A percentile compares a stretch with the other conserved stretches of the same genome.
Conservation (phyloP, 148 eudicot species). For the Euryodendron excelsum region DNA sequence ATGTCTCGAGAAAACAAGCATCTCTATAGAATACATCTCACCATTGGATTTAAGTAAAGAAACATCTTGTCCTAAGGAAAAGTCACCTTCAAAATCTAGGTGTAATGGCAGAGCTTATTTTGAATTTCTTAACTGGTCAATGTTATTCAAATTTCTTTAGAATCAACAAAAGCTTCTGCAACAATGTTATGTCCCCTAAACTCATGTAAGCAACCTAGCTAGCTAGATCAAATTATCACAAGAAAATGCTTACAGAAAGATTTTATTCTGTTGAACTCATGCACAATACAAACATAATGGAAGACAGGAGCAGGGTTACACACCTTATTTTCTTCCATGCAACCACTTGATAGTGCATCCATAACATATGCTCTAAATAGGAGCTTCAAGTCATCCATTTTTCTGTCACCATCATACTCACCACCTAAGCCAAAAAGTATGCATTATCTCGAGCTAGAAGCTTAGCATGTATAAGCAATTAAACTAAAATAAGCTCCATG, state of each 20-base stretch:
- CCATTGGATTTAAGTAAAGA: not conserved
- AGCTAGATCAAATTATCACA: not conserved
- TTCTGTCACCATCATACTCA: constrained; percentile 69
- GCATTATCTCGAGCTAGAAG: constrained; percentile 11
- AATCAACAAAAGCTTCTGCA: not conserved
- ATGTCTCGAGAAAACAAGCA: not conserved
- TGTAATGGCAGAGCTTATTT: not conserved
- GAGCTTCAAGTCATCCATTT: constrained; percentile 79
- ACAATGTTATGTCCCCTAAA: not conserved
- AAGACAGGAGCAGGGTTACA: not conserved
- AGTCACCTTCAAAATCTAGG: constrained; percentile 3
- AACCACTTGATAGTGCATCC: constrained; percentile 77
- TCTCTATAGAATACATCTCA: not conserved
- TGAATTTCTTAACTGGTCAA: not conserved
- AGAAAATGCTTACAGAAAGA: not conserved
- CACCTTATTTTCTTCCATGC: constrained; percentile 85
- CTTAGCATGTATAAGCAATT: not conserved
- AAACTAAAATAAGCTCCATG: constrained; percentile 8
- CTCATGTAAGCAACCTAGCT: not conserved
- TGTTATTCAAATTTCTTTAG: not conserved
- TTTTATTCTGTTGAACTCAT: not conserved
- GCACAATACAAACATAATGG: not conserved
- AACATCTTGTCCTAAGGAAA: not conserved
- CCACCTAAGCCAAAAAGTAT: constrained; percentile 56
- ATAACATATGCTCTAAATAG: constrained; percentile 75